Evolutionary conservation across 2,329 filamentous ascomycete species (phyloP).

Genomic region (Westerdykella sp.): DNA sequence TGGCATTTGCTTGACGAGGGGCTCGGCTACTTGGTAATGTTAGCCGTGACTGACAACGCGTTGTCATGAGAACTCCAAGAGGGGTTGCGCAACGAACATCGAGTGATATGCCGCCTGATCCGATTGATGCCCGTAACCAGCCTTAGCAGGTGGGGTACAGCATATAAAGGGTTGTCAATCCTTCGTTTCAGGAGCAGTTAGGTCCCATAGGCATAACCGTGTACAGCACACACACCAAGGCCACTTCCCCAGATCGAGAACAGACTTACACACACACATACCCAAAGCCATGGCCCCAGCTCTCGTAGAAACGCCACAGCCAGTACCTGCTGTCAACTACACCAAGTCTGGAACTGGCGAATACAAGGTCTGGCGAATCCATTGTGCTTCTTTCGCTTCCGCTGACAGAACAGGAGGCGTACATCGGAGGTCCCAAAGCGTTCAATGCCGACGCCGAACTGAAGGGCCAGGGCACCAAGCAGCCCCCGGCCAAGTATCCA

Average conservation of each 20-base stretch:
- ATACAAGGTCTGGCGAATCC: slow-evolving; percentile 13
- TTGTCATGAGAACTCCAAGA: neutral
- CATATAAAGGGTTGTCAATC: slow-evolving; percentile 3
- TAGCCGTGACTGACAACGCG: too few species aligned
- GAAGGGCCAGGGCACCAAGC: slow-evolving; percentile 45
- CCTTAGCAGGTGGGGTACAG: too few species aligned
- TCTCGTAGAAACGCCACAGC: slow-evolving; percentile 35
- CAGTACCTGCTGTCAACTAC: slow-evolving; percentile 17
- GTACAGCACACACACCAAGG: too few species aligned
- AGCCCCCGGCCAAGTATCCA: slow-evolving; percentile 57
- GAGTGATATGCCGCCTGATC: slow-evolving; percentile 5
- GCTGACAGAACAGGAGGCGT: slow-evolving; percentile 39
- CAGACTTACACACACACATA: neutral
- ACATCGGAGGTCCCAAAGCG: slow-evolving; percentile 36
- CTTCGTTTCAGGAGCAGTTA: too few species aligned
- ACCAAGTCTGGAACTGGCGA: slow-evolving; percentile 29
- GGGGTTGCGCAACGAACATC: slow-evolving; percentile 4
- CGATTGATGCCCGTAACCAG: too few species aligned
- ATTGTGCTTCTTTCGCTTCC: neutral
- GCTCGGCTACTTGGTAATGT: neutral
- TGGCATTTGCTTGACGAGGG: neutral
- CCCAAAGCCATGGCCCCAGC: slow-evolving; percentile 38
- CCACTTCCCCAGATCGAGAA: neutral
- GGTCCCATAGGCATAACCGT: too few species aligned
- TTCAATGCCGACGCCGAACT: slow-evolving; percentile 48